phyloP scores from a whole-genome alignment of 176 grass and related monocot genomes.

The Poa annua region DNA sequence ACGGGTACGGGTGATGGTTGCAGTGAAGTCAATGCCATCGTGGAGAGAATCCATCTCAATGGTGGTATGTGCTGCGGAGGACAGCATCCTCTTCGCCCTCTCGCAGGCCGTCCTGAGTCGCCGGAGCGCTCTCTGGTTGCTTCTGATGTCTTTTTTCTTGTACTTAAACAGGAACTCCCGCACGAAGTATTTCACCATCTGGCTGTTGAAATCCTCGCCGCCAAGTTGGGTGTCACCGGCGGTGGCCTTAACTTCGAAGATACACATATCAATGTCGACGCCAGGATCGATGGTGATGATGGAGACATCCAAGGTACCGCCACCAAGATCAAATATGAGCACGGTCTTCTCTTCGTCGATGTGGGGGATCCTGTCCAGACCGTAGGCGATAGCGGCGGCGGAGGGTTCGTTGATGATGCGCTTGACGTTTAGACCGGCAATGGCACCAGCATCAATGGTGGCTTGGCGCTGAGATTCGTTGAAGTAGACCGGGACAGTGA shows the following conservation, averaged over 20 bases:
- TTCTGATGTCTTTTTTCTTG: neutral
- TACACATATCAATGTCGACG: neutral
- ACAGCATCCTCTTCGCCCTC: conserved; percentile 5
- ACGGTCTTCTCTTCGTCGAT: neutral
- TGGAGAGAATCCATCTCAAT: neutral
- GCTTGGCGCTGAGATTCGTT: neutral
- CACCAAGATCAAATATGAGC: neutral
- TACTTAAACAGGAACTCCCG: neutral
- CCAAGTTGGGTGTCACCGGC: neutral
- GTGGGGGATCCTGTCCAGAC: neutral
- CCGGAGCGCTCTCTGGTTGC: neutral
- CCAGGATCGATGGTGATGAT: neutral
- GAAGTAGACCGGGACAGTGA: neutral
- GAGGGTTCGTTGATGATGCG: neutral
- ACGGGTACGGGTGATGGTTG: neutral
- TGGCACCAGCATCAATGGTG: neutral
- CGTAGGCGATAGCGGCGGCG: neutral
- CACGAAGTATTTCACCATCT: neutral
- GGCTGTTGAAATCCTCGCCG: neutral
- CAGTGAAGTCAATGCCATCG: neutral
- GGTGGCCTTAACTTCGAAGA: neutral
- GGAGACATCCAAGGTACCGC: neutral
- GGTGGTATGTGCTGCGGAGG: neutral
- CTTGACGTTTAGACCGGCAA: neutral
- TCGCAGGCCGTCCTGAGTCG: neutral